A percentile compares a stretch with the other conserved stretches of the same genome.
Conservation (phyloP, 176 grass and related monocot species). For the Rhynchospora breviuscula region DNA sequence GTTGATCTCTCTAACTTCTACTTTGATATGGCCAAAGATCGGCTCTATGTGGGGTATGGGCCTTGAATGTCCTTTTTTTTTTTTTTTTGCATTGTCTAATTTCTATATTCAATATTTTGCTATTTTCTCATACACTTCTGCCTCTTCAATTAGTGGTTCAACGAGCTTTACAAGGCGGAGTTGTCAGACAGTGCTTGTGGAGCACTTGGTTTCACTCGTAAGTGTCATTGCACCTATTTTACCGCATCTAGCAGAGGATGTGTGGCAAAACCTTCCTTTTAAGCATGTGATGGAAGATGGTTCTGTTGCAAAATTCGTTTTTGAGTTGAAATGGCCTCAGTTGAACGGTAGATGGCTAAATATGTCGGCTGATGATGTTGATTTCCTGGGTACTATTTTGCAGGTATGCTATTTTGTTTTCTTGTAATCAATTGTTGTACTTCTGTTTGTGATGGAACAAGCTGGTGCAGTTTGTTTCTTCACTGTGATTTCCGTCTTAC, state of each 20-base stretch:
- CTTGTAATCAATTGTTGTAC: neutral
- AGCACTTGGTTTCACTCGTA: conserved; percentile 80
- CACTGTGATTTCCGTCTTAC: neutral
- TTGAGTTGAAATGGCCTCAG: conserved; percentile 84
- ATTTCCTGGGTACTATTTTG: conserved; percentile 67
- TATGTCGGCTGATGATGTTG: conserved; percentile 52
- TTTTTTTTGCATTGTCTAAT: too few relatives aligned
- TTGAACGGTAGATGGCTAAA: conserved; percentile 58
- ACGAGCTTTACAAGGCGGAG: conserved; percentile 82
- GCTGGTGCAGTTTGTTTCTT: neutral
- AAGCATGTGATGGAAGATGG: conserved; percentile 65
- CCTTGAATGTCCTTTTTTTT: neutral
- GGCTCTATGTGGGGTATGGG: conserved; percentile 94
- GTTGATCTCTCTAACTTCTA: conserved; percentile 98
- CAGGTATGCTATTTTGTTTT: conserved; percentile 45
- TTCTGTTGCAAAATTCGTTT: conserved; percentile 63
- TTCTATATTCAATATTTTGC: conserved; percentile 5
- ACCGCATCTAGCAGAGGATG: conserved; percentile 93
- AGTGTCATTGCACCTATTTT: conserved; percentile 90
- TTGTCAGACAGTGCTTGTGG: conserved; percentile 77
- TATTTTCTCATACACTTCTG: conserved; percentile 14
- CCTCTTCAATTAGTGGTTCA: conserved; percentile 43
- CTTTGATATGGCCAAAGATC: conserved; percentile 89
- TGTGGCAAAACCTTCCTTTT: conserved; percentile 95
- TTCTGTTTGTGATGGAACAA: neutral